Conservation (phyloP, 1,139 yeast species). For the Yamadazyma oceani region DNA sequence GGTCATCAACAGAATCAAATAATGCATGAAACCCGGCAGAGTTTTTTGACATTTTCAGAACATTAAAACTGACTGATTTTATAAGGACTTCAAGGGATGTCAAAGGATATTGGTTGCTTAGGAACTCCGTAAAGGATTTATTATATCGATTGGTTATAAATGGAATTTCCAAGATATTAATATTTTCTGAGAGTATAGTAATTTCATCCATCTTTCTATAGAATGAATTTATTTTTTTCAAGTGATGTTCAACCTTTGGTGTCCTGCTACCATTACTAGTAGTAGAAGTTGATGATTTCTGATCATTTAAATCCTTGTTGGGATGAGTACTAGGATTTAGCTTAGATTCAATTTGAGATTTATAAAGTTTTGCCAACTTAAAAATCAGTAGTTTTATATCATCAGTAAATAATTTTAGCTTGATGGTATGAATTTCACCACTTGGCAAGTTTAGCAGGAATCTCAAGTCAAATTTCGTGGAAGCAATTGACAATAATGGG, state of each 20-base stretch:
- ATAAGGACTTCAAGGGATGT: constrained; percentile 29
- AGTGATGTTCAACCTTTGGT: constrained; percentile 9
- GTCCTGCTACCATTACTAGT: too few species aligned
- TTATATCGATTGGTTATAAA: constrained; percentile 30
- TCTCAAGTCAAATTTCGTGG: constrained; percentile 24
- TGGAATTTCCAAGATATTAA: constrained; percentile 34
- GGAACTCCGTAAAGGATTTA: constrained; percentile 28
- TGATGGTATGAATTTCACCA: constrained; percentile 24
- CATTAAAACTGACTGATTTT: constrained; percentile 34
- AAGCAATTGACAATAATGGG: constrained; percentile 20
- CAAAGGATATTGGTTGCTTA: constrained; percentile 22
- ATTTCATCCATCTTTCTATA: constrained; percentile 17
- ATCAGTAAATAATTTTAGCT: constrained; percentile 25
- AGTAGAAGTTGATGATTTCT: constrained; percentile 6
- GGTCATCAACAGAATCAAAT: constrained; percentile 47
- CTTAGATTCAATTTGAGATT: constrained; percentile 8
- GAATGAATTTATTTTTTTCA: constrained; percentile 4
- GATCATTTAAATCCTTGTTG: constrained; percentile 3
- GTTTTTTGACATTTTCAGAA: constrained; percentile 30
- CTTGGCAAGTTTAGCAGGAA: constrained; percentile 20
- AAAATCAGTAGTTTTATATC: constrained; percentile 28
- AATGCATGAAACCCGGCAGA: constrained; percentile 63
- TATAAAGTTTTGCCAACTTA: constrained; percentile 20
- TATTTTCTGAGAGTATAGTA: constrained; percentile 34
- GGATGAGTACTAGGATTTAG: constrained; percentile 3